Conservation (phyloP, 2,329 filamentous ascomycete genomes). For the Nectriaceae sp. region DNA sequence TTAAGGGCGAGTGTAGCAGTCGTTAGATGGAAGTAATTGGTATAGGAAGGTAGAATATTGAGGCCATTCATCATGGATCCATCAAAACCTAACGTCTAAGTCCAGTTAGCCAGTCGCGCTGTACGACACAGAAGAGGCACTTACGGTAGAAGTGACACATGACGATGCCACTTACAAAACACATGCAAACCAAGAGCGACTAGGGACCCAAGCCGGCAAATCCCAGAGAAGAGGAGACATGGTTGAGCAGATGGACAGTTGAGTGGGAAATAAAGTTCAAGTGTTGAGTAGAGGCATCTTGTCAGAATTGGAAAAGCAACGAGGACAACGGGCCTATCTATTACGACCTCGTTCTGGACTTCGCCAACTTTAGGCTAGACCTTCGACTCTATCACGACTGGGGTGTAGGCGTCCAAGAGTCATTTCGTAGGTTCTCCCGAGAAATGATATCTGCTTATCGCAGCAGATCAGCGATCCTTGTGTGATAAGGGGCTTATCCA, state of each 20-base stretch:
- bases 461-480: not conserved
- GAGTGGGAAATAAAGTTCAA: no score
- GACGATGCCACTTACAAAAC: not conserved
- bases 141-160: not conserved
- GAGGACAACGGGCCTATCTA: not conserved
- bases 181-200: not conserved
- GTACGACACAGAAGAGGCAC: not conserved
- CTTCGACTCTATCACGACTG: not conserved
- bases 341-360: no score
- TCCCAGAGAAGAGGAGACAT: constrained; percentile 36
- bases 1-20: constrained; percentile 52
- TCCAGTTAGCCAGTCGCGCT: not conserved
- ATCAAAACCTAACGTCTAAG: constrained; percentile 36
- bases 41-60: constrained; percentile 56
- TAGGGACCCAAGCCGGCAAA: not conserved
- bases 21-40: constrained; percentile 53
- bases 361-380: not conserved
- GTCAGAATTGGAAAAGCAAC: constrained; percentile 25
- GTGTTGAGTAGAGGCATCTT: constrained; percentile 19
- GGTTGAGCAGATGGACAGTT: constrained; percentile 41
- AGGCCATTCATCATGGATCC: constrained; percentile 55
- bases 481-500: not conserved
- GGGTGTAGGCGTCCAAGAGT: no score
- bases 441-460: constrained; percentile 3
- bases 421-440: constrained; percentile 2